Conservation (phyloP, 2,329 filamentous ascomycete genomes). For the Arthrobotrys iridis region DNA sequence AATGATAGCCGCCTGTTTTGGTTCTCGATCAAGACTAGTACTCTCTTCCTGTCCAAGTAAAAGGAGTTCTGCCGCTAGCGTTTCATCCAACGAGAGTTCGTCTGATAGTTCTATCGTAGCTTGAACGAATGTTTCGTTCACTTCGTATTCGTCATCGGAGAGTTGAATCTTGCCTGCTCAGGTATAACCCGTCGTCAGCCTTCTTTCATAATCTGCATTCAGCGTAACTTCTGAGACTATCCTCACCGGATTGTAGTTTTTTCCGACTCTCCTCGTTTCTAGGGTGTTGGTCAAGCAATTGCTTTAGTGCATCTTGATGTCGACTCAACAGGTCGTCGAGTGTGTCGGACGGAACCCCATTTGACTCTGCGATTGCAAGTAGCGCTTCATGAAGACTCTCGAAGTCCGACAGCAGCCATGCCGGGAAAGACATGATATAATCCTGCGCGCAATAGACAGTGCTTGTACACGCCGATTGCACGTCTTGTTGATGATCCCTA, state of each 20-base stretch:
- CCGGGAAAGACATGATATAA: constrained; percentile 40
- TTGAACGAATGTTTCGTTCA: constrained; percentile 90
- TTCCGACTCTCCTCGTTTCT: constrained; percentile 81
- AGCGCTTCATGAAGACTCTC: constrained; percentile 88
- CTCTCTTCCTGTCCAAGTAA: constrained; percentile 77
- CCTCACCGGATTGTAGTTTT: constrained; percentile 73
- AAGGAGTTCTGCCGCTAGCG: constrained; percentile 81
- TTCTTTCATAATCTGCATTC: neutral
- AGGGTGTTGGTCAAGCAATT: constrained; percentile 58
- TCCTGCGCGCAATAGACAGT: constrained; percentile 18
- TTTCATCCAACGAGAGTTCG: constrained; percentile 87
- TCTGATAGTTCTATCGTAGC: constrained; percentile 83
- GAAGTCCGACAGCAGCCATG: constrained; percentile 66
- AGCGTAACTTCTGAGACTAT: constrained; percentile 7
- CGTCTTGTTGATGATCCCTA: constrained; percentile 35
- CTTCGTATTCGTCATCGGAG: constrained; percentile 75
- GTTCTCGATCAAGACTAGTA: constrained; percentile 74
- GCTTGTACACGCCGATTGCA: constrained; percentile 35
- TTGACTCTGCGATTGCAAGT: constrained; percentile 76
- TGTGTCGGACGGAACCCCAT: constrained; percentile 59
- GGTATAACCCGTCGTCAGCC: constrained; percentile 10
- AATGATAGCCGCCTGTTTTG: constrained; percentile 82
- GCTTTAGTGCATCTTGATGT: constrained; percentile 42
- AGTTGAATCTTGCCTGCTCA: constrained; percentile 77
- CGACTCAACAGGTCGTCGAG: constrained; percentile 44